These are phyloP conservation scores for Parathielavia hyrcaniae DNA, from an alignment of 495 filamentous ascomycete genomes.

Conservation along the genomic window DNA sequence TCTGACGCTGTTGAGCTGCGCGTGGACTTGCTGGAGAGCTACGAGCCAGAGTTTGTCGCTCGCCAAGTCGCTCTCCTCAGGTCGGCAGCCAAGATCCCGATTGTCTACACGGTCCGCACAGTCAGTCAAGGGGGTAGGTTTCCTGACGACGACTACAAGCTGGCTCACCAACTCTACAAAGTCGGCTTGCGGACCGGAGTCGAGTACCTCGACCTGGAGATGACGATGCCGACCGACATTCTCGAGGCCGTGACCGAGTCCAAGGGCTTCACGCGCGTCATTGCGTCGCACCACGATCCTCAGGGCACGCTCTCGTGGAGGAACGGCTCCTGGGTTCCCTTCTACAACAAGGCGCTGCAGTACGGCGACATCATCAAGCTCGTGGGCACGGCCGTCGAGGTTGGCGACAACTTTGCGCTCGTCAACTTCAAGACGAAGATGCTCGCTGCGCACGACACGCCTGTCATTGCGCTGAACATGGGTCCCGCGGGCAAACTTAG, in stretches of 20 bases:
- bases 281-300: slow-evolving; percentile 93
- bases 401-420: slow-evolving; percentile 83
- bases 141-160: slow-evolving; percentile 65
- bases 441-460: slow-evolving; percentile 60
- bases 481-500: slow-evolving; percentile 81
- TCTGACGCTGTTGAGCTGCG: slow-evolving; percentile 91
- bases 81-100: slow-evolving; percentile 64
- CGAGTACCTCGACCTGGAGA: slow-evolving; percentile 91
- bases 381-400: slow-evolving; percentile 68
- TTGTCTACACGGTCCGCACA: slow-evolving; percentile 92
- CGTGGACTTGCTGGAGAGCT: slow-evolving; percentile 84
- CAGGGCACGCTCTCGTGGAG: slow-evolving; percentile 72
- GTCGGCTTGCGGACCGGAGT: slow-evolving; percentile 74
- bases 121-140: slow-evolving; percentile 82
- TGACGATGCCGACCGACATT: slow-evolving; percentile 71
- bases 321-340: slow-evolving; percentile 79
- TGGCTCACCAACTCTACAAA: slow-evolving; percentile 66
- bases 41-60: slow-evolving; percentile 65
- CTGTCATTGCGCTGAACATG: slow-evolving; percentile 96
- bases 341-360: slow-evolving; percentile 79
- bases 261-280: slow-evolving; percentile 69
- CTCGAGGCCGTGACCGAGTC: slow-evolving; percentile 58
- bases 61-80: slow-evolving; percentile 78
- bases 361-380: slow-evolving; percentile 93
- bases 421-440: slow-evolving; percentile 76